A percentile compares a stretch with the other conserved stretches of the same genome.
phyloP scores from a whole-genome alignment of 1,139 yeast genomes.

The Lodderomyces elongisporus region DNA sequence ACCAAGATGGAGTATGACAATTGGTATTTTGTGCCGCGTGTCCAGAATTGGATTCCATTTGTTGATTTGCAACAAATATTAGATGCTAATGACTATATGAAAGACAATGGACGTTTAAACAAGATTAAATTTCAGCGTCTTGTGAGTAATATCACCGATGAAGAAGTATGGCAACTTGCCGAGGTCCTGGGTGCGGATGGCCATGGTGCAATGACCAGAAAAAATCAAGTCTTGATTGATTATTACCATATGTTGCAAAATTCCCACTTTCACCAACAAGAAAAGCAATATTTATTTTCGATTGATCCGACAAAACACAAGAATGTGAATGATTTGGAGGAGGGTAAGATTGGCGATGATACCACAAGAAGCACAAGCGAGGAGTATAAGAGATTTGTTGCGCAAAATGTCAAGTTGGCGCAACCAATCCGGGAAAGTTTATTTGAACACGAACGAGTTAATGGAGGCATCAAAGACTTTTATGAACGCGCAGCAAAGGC shows the following conservation, averaged over 20 bases:
- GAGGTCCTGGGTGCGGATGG: too few species aligned
- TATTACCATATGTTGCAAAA: slow-evolving; percentile 14
- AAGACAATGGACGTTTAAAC: slow-evolving; percentile 4
- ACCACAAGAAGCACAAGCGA: not conserved
- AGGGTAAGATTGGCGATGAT: slow-evolving; percentile 7
- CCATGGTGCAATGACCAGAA: slow-evolving; percentile 8
- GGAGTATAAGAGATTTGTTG: slow-evolving; percentile 6
- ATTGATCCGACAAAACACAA: slow-evolving; percentile 6
- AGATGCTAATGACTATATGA: slow-evolving; percentile 19
- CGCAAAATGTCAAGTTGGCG: slow-evolving; percentile 18
- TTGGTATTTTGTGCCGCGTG: slow-evolving; percentile 27
- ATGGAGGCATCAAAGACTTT: slow-evolving; percentile 5
- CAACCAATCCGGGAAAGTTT: slow-evolving; percentile 25
- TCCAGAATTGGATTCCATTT: slow-evolving; percentile 26
- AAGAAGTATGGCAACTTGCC: slow-evolving; percentile 13
- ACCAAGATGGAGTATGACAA: slow-evolving; percentile 16
- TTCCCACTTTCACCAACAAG: slow-evolving; percentile 19
- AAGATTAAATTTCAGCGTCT: slow-evolving; percentile 4
- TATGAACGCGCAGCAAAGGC: slow-evolving; percentile 3
- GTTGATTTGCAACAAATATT: slow-evolving; percentile 16
- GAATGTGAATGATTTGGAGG: slow-evolving; percentile 6
- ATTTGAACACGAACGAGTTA: slow-evolving; percentile 21
- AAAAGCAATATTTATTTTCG: slow-evolving; percentile 13
- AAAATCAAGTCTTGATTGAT: slow-evolving; percentile 16
- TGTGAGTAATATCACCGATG: slow-evolving; percentile 15